These are phyloP conservation scores for Didymella glomerata DNA, from an alignment of 2,329 filamentous ascomycete genomes.

Conservation along the genomic window DNA sequence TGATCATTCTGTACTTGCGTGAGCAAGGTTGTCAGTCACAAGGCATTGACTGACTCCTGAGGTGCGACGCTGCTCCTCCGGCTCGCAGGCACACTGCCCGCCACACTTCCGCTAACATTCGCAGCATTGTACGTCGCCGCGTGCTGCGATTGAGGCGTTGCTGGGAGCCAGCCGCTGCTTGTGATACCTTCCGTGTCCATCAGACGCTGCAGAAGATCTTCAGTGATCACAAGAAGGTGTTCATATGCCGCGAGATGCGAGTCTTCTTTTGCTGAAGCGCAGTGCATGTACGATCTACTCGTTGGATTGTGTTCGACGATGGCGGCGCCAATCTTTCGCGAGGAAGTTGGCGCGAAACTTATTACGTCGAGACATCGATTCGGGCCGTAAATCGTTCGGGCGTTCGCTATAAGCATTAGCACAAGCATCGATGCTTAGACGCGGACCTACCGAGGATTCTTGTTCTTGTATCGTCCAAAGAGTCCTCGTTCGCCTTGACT, in stretches of 20 bases:
- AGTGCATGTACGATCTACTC: constrained; percentile 48
- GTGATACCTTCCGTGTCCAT: constrained; percentile 46
- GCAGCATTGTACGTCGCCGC: constrained; percentile 35
- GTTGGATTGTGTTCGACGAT: constrained; percentile 50
- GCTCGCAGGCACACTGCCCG: constrained; percentile 32
- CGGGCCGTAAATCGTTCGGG: constrained; percentile 47
- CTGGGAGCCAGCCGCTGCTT: constrained; percentile 48
- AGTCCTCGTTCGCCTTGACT: constrained; percentile 45
- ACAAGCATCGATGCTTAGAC: too few relatives aligned
- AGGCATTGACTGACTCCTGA: constrained; percentile 31
- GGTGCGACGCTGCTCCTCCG: constrained; percentile 40
- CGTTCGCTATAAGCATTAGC: constrained; percentile 38
- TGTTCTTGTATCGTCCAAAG: constrained; percentile 45
- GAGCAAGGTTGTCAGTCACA: not conserved
- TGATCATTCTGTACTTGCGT: constrained; percentile 5
- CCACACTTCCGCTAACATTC: constrained; percentile 29
- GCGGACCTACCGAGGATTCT: constrained; percentile 41
- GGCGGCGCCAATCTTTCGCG: constrained; percentile 46
- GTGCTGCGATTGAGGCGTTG: constrained; percentile 45
- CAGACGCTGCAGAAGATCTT: constrained; percentile 45
- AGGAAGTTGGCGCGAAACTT: constrained; percentile 46
- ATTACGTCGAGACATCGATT: constrained; percentile 49
- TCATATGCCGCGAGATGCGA: constrained; percentile 44
- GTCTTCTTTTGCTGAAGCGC: constrained; percentile 44
- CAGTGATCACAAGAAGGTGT: constrained; percentile 49